Evolutionary conservation across 2,329 filamentous ascomycete genomes (phyloP).

Genomic region (Zymoseptoria brevis): DNA sequence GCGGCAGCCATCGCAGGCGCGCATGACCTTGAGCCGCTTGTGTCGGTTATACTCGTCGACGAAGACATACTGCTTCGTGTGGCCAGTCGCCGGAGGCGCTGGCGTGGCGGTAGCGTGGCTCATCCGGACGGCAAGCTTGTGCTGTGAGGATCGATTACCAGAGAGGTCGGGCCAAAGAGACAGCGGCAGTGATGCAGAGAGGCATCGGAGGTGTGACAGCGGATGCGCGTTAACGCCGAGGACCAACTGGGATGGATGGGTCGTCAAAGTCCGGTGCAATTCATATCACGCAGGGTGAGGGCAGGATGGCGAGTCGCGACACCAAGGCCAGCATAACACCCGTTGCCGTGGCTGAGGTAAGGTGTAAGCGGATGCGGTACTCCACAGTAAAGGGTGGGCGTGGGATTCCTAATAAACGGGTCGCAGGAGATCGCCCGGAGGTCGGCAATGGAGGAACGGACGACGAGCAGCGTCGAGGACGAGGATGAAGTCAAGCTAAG

Average conservation of each 20-base stretch:
- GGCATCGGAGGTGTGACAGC: slow-evolving; percentile 7
- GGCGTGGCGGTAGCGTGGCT: slow-evolving; percentile 15
- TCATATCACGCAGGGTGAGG: background rate
- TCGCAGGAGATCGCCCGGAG: background rate
- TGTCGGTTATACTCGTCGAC: slow-evolving; percentile 98
- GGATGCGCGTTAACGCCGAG: background rate
- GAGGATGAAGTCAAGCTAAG: background rate
- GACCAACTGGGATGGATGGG: background rate
- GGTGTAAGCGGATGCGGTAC: background rate
- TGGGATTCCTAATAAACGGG: background rate
- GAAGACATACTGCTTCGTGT: slow-evolving; percentile 95
- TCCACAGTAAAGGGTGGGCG: background rate
- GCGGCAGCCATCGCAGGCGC: slow-evolving; percentile 90
- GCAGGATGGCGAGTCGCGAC: background rate
- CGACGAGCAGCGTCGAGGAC: background rate
- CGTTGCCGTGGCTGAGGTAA: background rate
- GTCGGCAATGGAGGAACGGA: background rate
- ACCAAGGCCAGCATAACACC: background rate
- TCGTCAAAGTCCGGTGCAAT: background rate
- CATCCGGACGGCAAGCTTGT: slow-evolving; percentile 10
- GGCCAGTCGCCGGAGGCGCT: slow-evolving; percentile 57
- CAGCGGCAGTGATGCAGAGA: slow-evolving; percentile 9
- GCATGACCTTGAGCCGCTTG: slow-evolving; percentile 95
- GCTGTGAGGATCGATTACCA: slow-evolving; percentile 5
- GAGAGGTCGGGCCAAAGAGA: slow-evolving; percentile 4